phyloP scores from a whole-genome alignment of 1,284 basidiomycete genomes.

The Spongispora temasekensis region DNA sequence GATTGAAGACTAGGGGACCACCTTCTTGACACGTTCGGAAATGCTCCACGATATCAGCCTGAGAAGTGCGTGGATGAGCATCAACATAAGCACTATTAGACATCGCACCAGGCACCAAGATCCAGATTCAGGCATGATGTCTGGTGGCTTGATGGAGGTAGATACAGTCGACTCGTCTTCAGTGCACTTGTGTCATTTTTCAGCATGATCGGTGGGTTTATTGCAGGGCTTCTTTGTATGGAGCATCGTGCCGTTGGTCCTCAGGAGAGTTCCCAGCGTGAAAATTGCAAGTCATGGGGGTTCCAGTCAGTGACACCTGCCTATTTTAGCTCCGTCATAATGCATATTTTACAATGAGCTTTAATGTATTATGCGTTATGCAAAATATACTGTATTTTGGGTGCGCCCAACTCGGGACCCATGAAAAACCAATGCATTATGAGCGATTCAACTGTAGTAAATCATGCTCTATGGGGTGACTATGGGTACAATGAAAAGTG shows the following conservation, averaged over 20 bases:
- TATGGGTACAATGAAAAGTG: too few species aligned
- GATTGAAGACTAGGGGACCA: background rate
- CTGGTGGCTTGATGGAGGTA: background rate
- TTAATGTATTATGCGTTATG: background rate
- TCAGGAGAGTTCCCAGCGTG: background rate
- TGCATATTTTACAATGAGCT: background rate
- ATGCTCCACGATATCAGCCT: background rate
- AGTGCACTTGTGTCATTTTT: background rate
- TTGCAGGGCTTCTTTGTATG: background rate
- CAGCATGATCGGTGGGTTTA: background rate
- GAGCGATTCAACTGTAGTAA: background rate
- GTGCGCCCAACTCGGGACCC: background rate
- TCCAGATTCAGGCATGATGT: background rate
- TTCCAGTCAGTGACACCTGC: background rate
- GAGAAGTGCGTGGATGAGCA: background rate
- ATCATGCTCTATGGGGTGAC: too few species aligned
- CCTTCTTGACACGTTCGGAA: background rate
- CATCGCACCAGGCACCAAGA: background rate
- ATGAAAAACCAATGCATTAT: background rate
- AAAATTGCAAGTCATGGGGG: background rate
- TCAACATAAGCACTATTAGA: constrained; percentile 1
- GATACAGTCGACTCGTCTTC: background rate
- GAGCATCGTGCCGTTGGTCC: background rate
- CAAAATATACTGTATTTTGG: background rate
- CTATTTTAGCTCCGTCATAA: background rate